Evolutionary conservation across 2,329 filamentous ascomycete species (phyloP).

Genomic region (Cladobotryum mycophilum): DNA sequence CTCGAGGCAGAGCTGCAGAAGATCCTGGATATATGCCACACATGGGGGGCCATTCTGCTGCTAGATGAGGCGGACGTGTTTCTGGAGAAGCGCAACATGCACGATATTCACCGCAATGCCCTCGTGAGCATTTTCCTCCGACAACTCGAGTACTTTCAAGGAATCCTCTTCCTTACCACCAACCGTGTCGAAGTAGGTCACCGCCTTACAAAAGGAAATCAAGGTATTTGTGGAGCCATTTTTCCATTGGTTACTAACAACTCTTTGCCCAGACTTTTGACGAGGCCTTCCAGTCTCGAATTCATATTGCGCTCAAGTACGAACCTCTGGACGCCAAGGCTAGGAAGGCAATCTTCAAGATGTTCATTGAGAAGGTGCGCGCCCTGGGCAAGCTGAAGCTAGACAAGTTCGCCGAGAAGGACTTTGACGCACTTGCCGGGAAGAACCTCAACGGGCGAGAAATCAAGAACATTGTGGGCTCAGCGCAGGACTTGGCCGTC

Average conservation of each 20-base stretch:
- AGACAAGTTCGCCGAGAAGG: conserved; percentile 57
- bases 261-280: conserved; percentile 62
- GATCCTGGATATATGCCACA: conserved; percentile 78
- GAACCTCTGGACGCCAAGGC: conserved; percentile 66
- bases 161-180: conserved; percentile 83
- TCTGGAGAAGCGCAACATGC: conserved; percentile 73
- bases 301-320: conserved; percentile 79
- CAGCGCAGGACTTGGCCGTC: conserved; percentile 74
- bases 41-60: conserved; percentile 78
- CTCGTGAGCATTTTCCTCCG: conserved; percentile 83
- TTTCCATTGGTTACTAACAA: background rate
- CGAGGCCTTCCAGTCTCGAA: conserved; percentile 81
- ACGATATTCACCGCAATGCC: conserved; percentile 78
- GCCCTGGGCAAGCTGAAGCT: conserved; percentile 56
- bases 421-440: conserved; percentile 60
- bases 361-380: conserved; percentile 71
- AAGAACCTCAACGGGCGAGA: conserved; percentile 58
- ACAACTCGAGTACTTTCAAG: conserved; percentile 85
- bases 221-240: background rate
- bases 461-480: conserved; percentile 85
- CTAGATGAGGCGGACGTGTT: conserved; percentile 84
- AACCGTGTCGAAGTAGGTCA: conserved; percentile 64
- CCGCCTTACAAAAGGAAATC: background rate
- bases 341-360: conserved; percentile 73
- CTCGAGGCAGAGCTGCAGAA: conserved; percentile 75